phyloP scores from a whole-genome alignment of 192 early-diverging fungal species.

The Umbelopsis sp. region DNA sequence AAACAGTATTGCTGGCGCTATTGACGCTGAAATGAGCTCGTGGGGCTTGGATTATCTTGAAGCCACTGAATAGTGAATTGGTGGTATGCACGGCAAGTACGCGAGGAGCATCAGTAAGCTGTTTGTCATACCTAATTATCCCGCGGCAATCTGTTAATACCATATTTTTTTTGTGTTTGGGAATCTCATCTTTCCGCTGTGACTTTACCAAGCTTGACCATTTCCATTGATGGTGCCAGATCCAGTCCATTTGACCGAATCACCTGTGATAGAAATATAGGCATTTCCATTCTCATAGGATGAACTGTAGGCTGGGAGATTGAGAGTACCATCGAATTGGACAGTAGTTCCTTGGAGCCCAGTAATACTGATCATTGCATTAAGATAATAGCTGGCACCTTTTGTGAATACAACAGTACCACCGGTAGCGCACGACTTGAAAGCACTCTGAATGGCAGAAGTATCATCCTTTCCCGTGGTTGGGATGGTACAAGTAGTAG shows the following conservation, averaged over 20 bases:
- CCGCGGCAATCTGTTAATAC: no score
- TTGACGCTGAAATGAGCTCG: slow-evolving; percentile 25
- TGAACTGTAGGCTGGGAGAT: slow-evolving; percentile 9
- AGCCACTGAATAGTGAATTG: slow-evolving; percentile 22
- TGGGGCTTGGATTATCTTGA: slow-evolving; percentile 21
- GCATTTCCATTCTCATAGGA: slow-evolving; percentile 1
- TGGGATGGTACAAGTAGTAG: slow-evolving; percentile 22
- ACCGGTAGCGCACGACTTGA: slow-evolving; percentile 22
- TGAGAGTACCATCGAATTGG: slow-evolving; percentile 16
- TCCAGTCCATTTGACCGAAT: slow-evolving; percentile 16
- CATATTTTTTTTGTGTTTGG: no score
- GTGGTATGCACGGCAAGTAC: slow-evolving; percentile 5
- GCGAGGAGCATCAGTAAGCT: slow-evolving; percentile 19
- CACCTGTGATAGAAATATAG: slow-evolving; percentile 11
- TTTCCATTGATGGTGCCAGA: slow-evolving; percentile 25
- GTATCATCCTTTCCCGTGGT: slow-evolving; percentile 15
- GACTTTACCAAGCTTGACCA: slow-evolving; percentile 23
- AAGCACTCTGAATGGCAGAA: slow-evolving; percentile 18
- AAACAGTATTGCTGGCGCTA: slow-evolving; percentile 8
- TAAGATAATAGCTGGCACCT: slow-evolving; percentile 23
- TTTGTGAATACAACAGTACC: slow-evolving; percentile 26
- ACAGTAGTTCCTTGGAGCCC: slow-evolving; percentile 14
- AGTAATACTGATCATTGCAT: slow-evolving; percentile 7
- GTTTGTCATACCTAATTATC: slow-evolving; percentile 3
- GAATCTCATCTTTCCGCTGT: not conserved